Percentiles rank a stretch among this genome's conserved stretches.
These are phyloP conservation scores for Cavenderia fasciculata DNA, from an alignment of 78 protist species.

Conservation along the genomic window DNA sequence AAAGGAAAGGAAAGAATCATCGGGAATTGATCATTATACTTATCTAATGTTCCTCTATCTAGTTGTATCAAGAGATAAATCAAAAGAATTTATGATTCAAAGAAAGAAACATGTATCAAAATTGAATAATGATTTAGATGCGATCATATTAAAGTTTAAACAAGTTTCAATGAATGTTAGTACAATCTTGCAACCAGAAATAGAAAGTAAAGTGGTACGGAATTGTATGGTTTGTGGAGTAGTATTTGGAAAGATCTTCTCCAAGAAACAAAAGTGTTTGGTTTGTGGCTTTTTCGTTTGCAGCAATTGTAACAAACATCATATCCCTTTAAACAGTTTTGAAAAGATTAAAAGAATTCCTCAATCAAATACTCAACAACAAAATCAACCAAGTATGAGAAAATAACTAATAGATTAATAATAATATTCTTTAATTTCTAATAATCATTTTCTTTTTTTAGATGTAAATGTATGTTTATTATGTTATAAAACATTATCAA, in stretches of 20 bases:
- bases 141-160: slow-evolving; percentile 17
- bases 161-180: slow-evolving; percentile 23
- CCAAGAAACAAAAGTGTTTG: slow-evolving; percentile 58
- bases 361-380: neutral
- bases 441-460: too few relatives aligned
- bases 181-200: neutral
- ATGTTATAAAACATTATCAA: slow-evolving; percentile 20
- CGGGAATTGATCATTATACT: too few relatives aligned
- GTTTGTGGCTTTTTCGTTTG: slow-evolving; percentile 50
- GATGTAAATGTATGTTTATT: slow-evolving; percentile 35
- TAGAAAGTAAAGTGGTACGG: slow-evolving; percentile 10
- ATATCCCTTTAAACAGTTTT: slow-evolving; percentile 13
- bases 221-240: slow-evolving; percentile 54
- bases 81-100: slow-evolving; percentile 13
- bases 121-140: slow-evolving; percentile 16
- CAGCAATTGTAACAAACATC: slow-evolving; percentile 33
- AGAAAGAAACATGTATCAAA: slow-evolving; percentile 4
- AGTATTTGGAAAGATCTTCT: slow-evolving; percentile 39
- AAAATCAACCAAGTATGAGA: neutral
- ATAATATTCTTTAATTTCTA: neutral
- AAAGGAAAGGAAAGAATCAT: too few relatives aligned
- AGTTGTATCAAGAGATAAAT: slow-evolving; percentile 35
- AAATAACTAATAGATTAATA: neutral
- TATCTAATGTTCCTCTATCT: too few relatives aligned
- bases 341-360: slow-evolving; percentile 4